Evolutionary conservation across 495 filamentous ascomycete species (phyloP), one percentile per base, ranked within the genome.

Genomic region (Cenococcum geophilum): DNA sequence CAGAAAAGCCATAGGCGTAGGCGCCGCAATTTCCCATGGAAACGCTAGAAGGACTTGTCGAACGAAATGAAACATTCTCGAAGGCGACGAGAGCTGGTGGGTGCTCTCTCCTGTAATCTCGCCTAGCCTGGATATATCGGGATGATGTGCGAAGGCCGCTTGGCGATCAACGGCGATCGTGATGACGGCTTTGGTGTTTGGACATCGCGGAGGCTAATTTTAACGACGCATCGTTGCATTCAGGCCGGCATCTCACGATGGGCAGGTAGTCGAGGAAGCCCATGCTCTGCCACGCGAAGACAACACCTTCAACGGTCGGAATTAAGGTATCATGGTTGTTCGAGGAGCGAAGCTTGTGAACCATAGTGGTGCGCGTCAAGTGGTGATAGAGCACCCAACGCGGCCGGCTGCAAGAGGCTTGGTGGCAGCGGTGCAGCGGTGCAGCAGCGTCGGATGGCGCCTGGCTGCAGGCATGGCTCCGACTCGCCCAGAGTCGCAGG

Each of bases 1-100:
- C 20, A 21, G 48, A 14, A 23, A 21, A 21, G 48, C 18, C 16
- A 51, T 51, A 3, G 16, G 20, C 10, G 49, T 18, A 16, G 16
- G 49, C 40, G 40, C 40, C 8, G 49, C 49, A 52, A 52, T 52
- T 23, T 52, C 49, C 21, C 40, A 45, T 45, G 49, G 20, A 16
- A 52, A 20, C 49, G 20, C 49, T 52, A 52, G 49, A 52, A 27
- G 23, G 27, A 37, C 40, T 57, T 63, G 42, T 59, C 50, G 64
- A 67, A 67, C 14, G 56, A 60, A 63, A 60, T 67, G 64, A 63
- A 67, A 63, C 65, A 42, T 62, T 64, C 60, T 63, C 32, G 65
- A 67, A 67, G 60, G 53, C 49, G 49, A 52, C 18, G 21, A 52
- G 23, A 27, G 20, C 49, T 57, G 54, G 35, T 56, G 22, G 54